These are phyloP conservation scores for Auriscalpium vulgare DNA, from an alignment of 768 basidiomycete genomes.

Conservation along the genomic window DNA sequence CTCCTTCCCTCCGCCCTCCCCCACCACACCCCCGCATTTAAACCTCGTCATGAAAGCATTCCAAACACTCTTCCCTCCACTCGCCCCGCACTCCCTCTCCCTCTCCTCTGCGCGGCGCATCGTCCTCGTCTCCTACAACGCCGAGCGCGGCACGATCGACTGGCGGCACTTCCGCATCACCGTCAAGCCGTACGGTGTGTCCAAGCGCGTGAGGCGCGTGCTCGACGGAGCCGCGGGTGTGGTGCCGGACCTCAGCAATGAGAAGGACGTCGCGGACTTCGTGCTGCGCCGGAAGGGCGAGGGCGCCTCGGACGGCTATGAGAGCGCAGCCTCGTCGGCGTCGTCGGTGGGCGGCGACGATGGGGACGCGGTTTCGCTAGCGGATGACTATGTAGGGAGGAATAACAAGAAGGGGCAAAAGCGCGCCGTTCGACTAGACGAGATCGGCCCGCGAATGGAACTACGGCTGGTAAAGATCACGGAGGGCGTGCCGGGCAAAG, in stretches of 20 bases:
- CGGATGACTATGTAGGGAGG: constrained; percentile 90
- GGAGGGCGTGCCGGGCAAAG: constrained; percentile 89
- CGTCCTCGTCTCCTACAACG: constrained; percentile 87
- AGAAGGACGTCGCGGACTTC: constrained; percentile 95
- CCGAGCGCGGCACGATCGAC: constrained; percentile 79
- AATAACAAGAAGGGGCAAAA: constrained; percentile 90
- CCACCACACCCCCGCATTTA: constrained; percentile 73
- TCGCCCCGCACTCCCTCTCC: constrained; percentile 70
- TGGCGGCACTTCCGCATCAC: constrained; percentile 94
- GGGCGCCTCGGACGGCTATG: constrained; percentile 56
- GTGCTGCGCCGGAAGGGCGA: constrained; percentile 57
- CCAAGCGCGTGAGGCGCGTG: constrained; percentile 81
- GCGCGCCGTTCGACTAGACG: constrained; percentile 86
- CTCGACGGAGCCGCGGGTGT: constrained; percentile 52
- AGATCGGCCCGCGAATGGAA: constrained; percentile 95
- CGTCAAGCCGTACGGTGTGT: constrained; percentile 90
- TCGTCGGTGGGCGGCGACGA: constrained; percentile 84
- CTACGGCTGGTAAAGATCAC: constrained; percentile 86
- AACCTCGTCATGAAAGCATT: constrained; percentile 92
- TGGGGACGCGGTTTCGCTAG: constrained; percentile 71
- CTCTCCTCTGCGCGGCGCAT: constrained; percentile 90
- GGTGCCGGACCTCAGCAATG: constrained; percentile 75
- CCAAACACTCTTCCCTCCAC: constrained; percentile 92
- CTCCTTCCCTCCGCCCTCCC: constrained; percentile 71
- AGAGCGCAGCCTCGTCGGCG: constrained; percentile 65